Base-by-base conservation (phyloP, 1,284 basidiomycete genomes). In the Coniferiporia sulphurascens region DNA sequence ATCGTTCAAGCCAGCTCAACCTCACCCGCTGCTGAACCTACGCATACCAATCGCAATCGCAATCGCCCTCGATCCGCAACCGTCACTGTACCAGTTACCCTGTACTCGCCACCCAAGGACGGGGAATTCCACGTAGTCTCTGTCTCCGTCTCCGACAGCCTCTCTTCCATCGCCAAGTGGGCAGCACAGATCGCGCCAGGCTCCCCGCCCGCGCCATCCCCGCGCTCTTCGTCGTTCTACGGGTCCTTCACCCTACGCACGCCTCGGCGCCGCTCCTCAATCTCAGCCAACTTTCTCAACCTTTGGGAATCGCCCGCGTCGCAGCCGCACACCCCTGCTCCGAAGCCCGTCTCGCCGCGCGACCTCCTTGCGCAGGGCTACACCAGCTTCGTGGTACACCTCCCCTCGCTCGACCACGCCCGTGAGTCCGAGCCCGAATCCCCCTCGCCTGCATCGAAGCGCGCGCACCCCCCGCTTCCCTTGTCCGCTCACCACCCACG, bases 161-260 rank as follows among this genome's bases (percentile, higher is more conserved):
- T 46, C 44, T 46, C 60, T n/a, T 65, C 64, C 32, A 84, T 87
- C 48, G 64, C 78, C 38, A 66, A 77, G 51, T 87, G 86, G 86
- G 80, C 79, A 4, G 71, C 81, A 19, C 76, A 74, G 63, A 83
- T 89, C 55, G 81, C 84, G 51, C 87, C 87, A 4, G 87, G 86
- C 13, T 84, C 86, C 13, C 86, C 86, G 19, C 9, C 74, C 79
- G 44, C 52, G n/a, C 9, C 74, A 79, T 76, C 79, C 60, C 80
- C 78, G 5, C 72, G 74, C 48, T 38, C 44, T 1, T 48, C 52
- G 15, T 48, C 52, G 10, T 59, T 55, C 32, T 49, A 50, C 75
- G 78, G 34, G 62, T 68, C 43, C 68, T 65, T 22, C 22, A 64
- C 63, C 35, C 64, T 65, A 55, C 60, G 62, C 60, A 36, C 38